A percentile compares a stretch with the other conserved stretches of the same genome.
Evolutionary conservation across 1,284 basidiomycete genomes (phyloP).

Genomic region (Naganishia sp.): DNA sequence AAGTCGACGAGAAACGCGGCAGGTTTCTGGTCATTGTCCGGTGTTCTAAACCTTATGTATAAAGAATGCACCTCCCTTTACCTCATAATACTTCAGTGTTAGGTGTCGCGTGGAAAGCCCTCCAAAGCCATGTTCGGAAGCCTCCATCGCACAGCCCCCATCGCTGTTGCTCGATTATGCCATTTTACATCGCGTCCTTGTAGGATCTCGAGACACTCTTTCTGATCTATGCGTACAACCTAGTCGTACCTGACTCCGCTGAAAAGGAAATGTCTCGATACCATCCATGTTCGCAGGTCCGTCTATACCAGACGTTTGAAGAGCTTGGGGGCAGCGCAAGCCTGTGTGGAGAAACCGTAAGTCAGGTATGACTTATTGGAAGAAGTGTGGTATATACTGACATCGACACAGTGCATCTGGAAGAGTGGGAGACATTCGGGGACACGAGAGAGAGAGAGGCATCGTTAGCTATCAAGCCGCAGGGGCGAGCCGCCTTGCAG

Average conservation of each 20-base stretch:
- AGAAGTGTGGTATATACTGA: slow-evolving; percentile 53
- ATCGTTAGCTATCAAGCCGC: slow-evolving; percentile 66
- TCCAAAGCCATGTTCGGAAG: too few relatives aligned
- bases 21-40: not conserved
- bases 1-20: too few relatives aligned
- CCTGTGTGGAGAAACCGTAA: slow-evolving; percentile 54
- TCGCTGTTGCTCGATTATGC: slow-evolving; percentile 13
- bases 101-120: too few relatives aligned
- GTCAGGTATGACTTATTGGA: slow-evolving; percentile 25
- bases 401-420: slow-evolving; percentile 87
- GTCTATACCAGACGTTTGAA: slow-evolving; percentile 57
- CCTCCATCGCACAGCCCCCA: too few relatives aligned
- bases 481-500: not conserved
- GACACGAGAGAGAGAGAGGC: slow-evolving; percentile 36
- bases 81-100: too few relatives aligned
- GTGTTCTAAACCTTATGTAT: too few relatives aligned
- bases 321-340: slow-evolving; percentile 76
- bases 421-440: too few relatives aligned
- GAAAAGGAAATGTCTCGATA: slow-evolving; percentile 5
- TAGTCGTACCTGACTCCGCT: slow-evolving; percentile 8
- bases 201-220: slow-evolving; percentile 6
- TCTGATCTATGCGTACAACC: slow-evolving; percentile 23
- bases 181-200: slow-evolving; percentile 26
- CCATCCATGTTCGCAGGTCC: not conserved
- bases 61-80: too few relatives aligned